Percentiles rank a stretch among this genome's conserved stretches.
phyloP scores from a whole-genome alignment of 768 basidiomycete species.

The Aureoboletus auriporus region DNA sequence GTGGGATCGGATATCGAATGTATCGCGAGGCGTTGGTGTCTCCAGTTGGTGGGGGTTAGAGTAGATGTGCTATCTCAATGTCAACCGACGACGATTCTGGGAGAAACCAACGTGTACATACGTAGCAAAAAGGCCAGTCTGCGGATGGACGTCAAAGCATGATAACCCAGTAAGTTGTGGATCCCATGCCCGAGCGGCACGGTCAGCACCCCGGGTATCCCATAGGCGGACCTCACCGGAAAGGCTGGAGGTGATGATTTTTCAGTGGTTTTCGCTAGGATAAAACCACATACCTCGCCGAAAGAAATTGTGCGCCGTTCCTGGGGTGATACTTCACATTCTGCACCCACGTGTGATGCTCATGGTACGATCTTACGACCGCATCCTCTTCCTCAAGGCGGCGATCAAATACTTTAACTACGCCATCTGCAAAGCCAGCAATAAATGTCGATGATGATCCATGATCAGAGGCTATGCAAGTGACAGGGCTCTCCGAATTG shows the following conservation, averaged over 20 bases:
- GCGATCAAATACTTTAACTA: constrained; percentile 86
- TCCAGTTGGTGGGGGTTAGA: constrained; percentile 56
- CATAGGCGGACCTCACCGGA: constrained; percentile 90
- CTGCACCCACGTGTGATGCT: constrained; percentile 87
- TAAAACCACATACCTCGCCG: constrained; percentile 64
- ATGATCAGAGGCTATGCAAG: constrained; percentile 75
- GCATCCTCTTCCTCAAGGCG: constrained; percentile 81
- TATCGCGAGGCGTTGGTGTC: constrained; percentile 59
- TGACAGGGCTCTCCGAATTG: constrained; percentile 85
- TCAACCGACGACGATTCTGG: constrained; percentile 1
- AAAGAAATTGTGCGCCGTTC: constrained; percentile 65
- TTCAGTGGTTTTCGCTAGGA: neutral
- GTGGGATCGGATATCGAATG: constrained; percentile 47
- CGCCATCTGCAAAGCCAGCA: constrained; percentile 91
- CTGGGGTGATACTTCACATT: constrained; percentile 83
- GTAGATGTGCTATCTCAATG: constrained; percentile 48
- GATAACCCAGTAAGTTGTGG: constrained; percentile 70
- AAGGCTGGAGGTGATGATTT: constrained; percentile 45
- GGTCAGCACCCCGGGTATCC: constrained; percentile 72
- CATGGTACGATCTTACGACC: constrained; percentile 70
- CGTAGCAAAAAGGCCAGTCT: constrained; percentile 82
- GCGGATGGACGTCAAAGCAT: constrained; percentile 82
- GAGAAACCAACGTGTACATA: constrained; percentile 36
- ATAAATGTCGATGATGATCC: constrained; percentile 76
- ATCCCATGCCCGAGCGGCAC: constrained; percentile 58